Conservation (phyloP, 805 yeast species). For the Brettanomyces custersianus region DNA sequence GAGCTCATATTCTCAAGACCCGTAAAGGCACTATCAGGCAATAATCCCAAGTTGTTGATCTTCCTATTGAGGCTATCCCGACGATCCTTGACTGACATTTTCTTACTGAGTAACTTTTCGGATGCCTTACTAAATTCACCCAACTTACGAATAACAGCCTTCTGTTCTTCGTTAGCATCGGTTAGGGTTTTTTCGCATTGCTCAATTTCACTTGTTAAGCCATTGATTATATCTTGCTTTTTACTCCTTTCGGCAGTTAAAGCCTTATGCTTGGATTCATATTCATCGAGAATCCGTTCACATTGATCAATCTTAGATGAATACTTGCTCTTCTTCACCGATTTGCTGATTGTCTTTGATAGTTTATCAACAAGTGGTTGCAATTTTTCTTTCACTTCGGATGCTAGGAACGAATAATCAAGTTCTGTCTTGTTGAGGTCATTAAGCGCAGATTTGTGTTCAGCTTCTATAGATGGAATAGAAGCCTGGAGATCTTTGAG, state of each 20-base stretch:
- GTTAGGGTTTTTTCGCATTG: conserved; percentile 31
- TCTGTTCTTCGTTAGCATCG: conserved; percentile 50
- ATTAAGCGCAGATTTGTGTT: conserved; percentile 32
- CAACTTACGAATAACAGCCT: conserved; percentile 40
- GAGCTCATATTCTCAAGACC: conserved; percentile 34
- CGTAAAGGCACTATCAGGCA: conserved; percentile 77
- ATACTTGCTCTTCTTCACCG: conserved; percentile 3
- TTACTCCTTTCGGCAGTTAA: conserved; percentile 23
- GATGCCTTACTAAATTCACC: conserved; percentile 54
- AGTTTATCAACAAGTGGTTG: conserved; percentile 42
- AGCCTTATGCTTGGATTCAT: conserved; percentile 13
- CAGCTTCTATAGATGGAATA: conserved; percentile 30
- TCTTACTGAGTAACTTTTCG: conserved; percentile 57
- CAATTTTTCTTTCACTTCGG: conserved; percentile 52
- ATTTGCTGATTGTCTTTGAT: conserved; percentile 5
- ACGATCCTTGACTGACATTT: conserved; percentile 47
- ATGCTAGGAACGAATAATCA: conserved; percentile 34
- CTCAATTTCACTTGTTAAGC: conserved; percentile 24
- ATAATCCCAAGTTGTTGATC: conserved; percentile 76
- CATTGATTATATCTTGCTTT: conserved; percentile 29
- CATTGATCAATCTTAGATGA: conserved; percentile 11
- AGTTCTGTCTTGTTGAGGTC: conserved; percentile 37
- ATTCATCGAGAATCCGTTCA: conserved; percentile 18
- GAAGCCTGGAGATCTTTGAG: conserved; percentile 27
- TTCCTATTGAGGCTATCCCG: conserved; percentile 65